A percentile compares a stretch with the other conserved stretches of the same genome.
Evolutionary conservation across 306 rosid species (phyloP).

Genomic region (Astragalus membranaceus): DNA sequence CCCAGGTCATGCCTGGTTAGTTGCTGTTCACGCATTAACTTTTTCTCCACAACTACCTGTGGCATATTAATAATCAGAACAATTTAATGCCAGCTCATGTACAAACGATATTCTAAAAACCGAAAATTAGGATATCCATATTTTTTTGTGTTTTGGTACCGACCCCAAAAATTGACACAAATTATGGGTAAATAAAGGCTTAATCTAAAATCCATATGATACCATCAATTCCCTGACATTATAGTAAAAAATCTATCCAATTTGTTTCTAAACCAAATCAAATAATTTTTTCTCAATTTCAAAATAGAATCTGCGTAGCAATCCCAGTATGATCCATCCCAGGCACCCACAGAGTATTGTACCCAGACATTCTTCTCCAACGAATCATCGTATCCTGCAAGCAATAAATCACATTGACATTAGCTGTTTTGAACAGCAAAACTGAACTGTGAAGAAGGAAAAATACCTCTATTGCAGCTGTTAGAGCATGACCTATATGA

Average conservation of each 20-base stretch:
- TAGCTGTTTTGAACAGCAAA: background rate
- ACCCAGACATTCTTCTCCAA: slow-evolving; percentile 93
- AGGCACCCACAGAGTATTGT: slow-evolving; percentile 94
- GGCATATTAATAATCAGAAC: background rate
- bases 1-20: slow-evolving; percentile 85
- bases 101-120: background rate
- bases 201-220: background rate
- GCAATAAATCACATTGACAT: slow-evolving; percentile 14
- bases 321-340: slow-evolving; percentile 98
- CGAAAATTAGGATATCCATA: background rate
- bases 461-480: slow-evolving; percentile 82
- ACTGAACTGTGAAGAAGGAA: slow-evolving; percentile 1
- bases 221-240: background rate
- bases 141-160: background rate
- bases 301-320: slow-evolving; percentile 79
- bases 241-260: background rate
- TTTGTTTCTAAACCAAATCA: background rate
- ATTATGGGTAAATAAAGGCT: background rate
- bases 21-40: slow-evolving; percentile 71
- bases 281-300: background rate
- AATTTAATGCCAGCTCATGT: background rate
- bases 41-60: slow-evolving; percentile 97
- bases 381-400: slow-evolving; percentile 90
- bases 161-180: background rate
- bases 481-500: slow-evolving; percentile 95